A percentile compares a stretch with the other conserved stretches of the same genome.
phyloP scores from a whole-genome alignment of 2,329 filamentous ascomycete genomes.

The Diaporthe sp. region DNA sequence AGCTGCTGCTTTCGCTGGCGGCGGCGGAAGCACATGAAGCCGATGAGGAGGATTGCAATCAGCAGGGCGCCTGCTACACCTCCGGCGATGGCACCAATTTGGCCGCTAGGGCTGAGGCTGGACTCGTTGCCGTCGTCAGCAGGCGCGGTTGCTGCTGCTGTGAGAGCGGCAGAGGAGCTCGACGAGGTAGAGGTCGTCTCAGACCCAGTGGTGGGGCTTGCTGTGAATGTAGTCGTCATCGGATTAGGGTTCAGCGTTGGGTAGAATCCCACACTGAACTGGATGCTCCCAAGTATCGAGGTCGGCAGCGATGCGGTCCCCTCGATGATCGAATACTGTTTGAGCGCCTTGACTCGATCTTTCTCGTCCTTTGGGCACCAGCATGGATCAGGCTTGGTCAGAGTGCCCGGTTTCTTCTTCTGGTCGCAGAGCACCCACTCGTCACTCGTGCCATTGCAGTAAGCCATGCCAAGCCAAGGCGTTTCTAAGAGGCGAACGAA shows the following conservation, averaged over 20 bases:
- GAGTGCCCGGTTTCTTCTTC: conserved; percentile 39
- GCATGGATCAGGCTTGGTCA: conserved; percentile 45
- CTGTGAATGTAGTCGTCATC: conserved; percentile 18
- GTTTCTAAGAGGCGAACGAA: not conserved
- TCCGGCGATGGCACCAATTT: conserved; percentile 44
- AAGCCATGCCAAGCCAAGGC: conserved; percentile 50
- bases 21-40: conserved; percentile 41
- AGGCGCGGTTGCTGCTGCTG: conserved; percentile 20
- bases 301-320: conserved; percentile 47
- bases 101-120: conserved; percentile 43
- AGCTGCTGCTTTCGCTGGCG: conserved; percentile 24
- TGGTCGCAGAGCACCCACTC: conserved; percentile 51
- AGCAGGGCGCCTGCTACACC: conserved; percentile 41
- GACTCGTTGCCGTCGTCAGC: not conserved
- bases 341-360: conserved; percentile 45
- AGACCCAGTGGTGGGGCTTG: not conserved
- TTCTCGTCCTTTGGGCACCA: conserved; percentile 46
- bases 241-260: conserved; percentile 32
- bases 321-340: conserved; percentile 43
- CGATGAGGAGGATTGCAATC: conserved; percentile 36
- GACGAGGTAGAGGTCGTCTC: conserved; percentile 6
- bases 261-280: conserved; percentile 36
- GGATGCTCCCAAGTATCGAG: conserved; percentile 44
- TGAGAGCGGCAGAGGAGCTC: conserved; percentile 5
- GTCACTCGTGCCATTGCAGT: conserved; percentile 49